Evolutionary conservation across 2,329 filamentous ascomycete genomes (phyloP).

Genomic region (Chaetomiaceae sp.): DNA sequence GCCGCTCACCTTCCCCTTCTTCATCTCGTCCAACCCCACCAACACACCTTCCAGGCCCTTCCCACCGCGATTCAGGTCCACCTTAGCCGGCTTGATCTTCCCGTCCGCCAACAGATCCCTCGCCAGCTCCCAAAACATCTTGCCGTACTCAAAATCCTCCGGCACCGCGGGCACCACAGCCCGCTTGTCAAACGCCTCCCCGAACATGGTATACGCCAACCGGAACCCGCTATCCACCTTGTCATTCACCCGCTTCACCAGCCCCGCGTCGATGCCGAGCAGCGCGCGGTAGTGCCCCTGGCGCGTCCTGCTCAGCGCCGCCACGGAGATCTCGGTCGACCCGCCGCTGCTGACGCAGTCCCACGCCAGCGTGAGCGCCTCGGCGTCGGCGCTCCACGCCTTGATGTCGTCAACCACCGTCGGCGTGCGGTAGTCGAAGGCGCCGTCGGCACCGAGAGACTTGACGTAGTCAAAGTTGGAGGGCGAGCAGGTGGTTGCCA

Average conservation of each 20-base stretch:
- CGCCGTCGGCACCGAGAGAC: constrained; percentile 40
- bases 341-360: constrained; percentile 33
- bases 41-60: constrained; percentile 31
- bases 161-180: constrained; percentile 22
- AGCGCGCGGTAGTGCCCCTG: constrained; percentile 34
- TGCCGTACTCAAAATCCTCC: constrained; percentile 33
- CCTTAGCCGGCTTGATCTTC: constrained; percentile 32
- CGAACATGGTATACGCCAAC: constrained; percentile 39
- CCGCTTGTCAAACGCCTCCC: constrained; percentile 32
- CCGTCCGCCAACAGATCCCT: constrained; percentile 31
- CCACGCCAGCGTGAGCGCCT: constrained; percentile 29
- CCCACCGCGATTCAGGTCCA: constrained; percentile 27
- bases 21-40: constrained; percentile 30
- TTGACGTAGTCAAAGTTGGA: constrained; percentile 37
- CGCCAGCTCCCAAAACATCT: constrained; percentile 32
- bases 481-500: constrained; percentile 37
- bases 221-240: constrained; percentile 24
- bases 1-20: constrained; percentile 32
- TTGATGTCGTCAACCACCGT: constrained; percentile 22
- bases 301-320: constrained; percentile 25
- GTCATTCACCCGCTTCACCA: constrained; percentile 10
- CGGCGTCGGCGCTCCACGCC: constrained; percentile 15
- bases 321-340: constrained; percentile 30
- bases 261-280: constrained; percentile 5
- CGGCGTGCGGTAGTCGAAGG: constrained; percentile 41